Conservation (phyloP, 441 rosid species). For the Mallotus repandus region DNA sequence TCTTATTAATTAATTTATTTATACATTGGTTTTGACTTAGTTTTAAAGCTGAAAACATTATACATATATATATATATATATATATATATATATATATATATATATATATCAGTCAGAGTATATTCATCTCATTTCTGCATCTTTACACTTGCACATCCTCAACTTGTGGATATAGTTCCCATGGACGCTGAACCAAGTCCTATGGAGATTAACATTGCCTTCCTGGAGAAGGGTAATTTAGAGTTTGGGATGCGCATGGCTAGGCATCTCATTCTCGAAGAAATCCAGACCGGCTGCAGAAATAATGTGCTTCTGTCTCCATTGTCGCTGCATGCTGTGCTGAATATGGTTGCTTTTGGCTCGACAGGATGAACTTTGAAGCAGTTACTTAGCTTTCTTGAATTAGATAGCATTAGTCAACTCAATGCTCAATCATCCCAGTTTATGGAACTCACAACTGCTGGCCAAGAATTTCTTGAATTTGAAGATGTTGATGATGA, state of each 20-base stretch:
- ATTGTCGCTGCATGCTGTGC: neutral
- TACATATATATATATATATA: too few relatives aligned
- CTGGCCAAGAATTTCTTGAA: neutral
- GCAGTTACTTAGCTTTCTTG: slow-evolving; percentile 1
- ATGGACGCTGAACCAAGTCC: neutral
- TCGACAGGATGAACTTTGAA: neutral
- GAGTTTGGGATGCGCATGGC: slow-evolving; percentile 5
- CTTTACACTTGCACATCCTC: too few relatives aligned
- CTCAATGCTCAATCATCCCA: neutral
- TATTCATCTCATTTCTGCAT: too few relatives aligned
- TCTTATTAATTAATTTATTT: too few relatives aligned
- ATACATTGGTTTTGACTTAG: too few relatives aligned
- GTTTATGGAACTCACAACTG: neutral
- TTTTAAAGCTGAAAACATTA: too few relatives aligned
- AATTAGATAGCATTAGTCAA: neutral
- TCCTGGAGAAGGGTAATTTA: neutral
- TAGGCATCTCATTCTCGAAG: neutral
- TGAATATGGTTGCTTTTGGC: slow-evolving; percentile 11
- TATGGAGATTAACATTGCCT: too few relatives aligned
- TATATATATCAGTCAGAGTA: too few relatives aligned
- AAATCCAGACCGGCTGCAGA: neutral
- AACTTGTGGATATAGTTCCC: too few relatives aligned
- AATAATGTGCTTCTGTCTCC: neutral
- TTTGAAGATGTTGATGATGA: neutral
- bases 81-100: too few relatives aligned